Conservation (phyloP, 1,139 yeast genomes). For the Geotrichum reessii region DNA sequence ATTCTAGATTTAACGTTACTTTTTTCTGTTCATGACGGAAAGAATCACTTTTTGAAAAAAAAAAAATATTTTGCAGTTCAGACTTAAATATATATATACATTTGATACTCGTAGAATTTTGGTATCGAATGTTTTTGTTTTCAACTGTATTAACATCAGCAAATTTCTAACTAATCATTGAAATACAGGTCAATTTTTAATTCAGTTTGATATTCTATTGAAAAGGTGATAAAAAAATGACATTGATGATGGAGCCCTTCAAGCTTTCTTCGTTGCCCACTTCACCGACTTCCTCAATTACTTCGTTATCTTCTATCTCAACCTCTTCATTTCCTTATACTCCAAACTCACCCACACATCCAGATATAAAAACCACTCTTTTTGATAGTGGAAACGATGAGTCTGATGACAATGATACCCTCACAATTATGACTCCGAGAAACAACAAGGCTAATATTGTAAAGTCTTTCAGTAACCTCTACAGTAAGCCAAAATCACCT, state of each 20-base stretch:
- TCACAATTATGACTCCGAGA: background rate
- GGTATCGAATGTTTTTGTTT: background rate
- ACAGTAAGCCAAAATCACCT: background rate
- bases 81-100: background rate
- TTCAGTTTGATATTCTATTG: background rate
- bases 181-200: background rate
- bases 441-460: background rate
- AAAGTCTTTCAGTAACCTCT: background rate
- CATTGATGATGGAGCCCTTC: background rate
- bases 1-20: background rate
- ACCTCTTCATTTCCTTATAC: background rate
- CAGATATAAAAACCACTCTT: background rate
- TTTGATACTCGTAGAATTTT: background rate
- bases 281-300: background rate
- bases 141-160: background rate
- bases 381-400: background rate
- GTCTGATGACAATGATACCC: background rate
- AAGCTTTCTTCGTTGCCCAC: background rate
- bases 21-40: background rate
- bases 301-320: background rate
- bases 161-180: background rate
- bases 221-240: background rate
- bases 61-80: background rate
- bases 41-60: too few species aligned
- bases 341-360: background rate